Percentiles rank a stretch among this genome's conserved stretches.
Evolutionary conservation across 805 yeast species (phyloP).

Genomic region (Cyberlindnera xishuangbannaensis): DNA sequence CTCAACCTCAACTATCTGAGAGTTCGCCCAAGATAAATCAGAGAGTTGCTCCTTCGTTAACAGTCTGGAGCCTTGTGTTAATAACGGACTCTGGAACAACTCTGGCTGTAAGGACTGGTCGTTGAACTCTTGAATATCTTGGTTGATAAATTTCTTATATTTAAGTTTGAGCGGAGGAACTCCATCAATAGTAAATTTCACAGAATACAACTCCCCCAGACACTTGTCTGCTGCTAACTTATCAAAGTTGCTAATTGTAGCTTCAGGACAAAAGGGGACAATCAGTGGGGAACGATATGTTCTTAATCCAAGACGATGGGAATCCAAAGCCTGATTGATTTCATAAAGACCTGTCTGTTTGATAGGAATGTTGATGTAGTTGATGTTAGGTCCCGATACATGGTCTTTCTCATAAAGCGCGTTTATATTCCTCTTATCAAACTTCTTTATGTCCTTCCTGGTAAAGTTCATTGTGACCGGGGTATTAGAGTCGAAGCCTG

Average conservation of each 20-base stretch:
- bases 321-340: conserved; percentile 61
- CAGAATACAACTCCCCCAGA: conserved; percentile 48
- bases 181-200: conserved; percentile 56
- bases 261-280: conserved; percentile 75
- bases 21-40: conserved; percentile 39
- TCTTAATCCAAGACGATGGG: conserved; percentile 54
- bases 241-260: conserved; percentile 39
- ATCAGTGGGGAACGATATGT: conserved; percentile 55
- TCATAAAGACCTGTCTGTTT: conserved; percentile 71
- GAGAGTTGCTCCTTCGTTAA: conserved; percentile 30
- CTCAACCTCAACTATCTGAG: conserved; percentile 36
- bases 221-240: conserved; percentile 45
- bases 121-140: conserved; percentile 28
- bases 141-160: conserved; percentile 43
- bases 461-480: conserved; percentile 48
- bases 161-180: conserved; percentile 69
- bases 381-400: conserved; percentile 31
- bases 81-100: conserved; percentile 44
- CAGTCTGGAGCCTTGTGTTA: conserved; percentile 26
- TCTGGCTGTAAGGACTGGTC: conserved; percentile 48
- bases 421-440: conserved; percentile 20
- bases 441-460: conserved; percentile 45
- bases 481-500: conserved; percentile 47
- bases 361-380: conserved; percentile 62
- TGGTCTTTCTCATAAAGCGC: conserved; percentile 22